Evolutionary conservation across 2,329 filamentous ascomycete species (phyloP).

Genomic region (Trichothecium roseum): DNA sequence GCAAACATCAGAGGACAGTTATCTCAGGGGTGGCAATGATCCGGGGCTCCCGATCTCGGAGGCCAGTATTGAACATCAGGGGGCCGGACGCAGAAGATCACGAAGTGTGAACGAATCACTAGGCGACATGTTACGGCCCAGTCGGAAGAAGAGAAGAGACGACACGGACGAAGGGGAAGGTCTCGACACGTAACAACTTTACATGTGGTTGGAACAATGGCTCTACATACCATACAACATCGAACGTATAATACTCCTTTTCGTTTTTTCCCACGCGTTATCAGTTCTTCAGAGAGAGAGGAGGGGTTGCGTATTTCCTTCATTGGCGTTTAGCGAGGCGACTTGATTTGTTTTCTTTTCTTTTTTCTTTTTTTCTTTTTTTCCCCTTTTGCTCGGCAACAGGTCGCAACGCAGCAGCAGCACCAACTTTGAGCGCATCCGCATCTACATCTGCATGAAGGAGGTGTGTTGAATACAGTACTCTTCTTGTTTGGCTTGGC

Average conservation of each 20-base stretch:
- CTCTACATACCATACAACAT: not conserved
- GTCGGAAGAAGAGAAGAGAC: conserved; percentile 19
- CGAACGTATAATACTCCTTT: not conserved
- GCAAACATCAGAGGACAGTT: conserved; percentile 15
- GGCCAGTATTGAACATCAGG: conserved; percentile 3
- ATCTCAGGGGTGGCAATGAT: conserved; percentile 5
- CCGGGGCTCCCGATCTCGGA: not conserved
- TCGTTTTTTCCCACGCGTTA: too few species aligned
- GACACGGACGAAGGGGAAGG: not conserved
- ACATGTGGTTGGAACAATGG: not conserved
- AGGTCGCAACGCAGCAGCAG: too few species aligned
- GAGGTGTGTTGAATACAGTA: too few species aligned
- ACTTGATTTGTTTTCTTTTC: too few species aligned
- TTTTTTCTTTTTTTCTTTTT: too few species aligned
- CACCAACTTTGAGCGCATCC: too few species aligned
- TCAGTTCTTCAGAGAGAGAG: too few species aligned
- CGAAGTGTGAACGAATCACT: conserved; percentile 31
- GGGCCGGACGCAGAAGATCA: conserved; percentile 17
- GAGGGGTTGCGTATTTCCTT: too few species aligned
- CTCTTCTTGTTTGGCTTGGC: too few species aligned
- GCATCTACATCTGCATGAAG: too few species aligned
- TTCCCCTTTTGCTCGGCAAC: too few species aligned
- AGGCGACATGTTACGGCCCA: conserved; percentile 26
- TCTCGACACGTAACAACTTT: not conserved
- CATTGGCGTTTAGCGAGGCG: too few species aligned